Evolutionary conservation across 768 basidiomycete genomes (phyloP), one percentile per base, ranked within the genome.

Genomic region (Cyclocybe cylindracea): DNA sequence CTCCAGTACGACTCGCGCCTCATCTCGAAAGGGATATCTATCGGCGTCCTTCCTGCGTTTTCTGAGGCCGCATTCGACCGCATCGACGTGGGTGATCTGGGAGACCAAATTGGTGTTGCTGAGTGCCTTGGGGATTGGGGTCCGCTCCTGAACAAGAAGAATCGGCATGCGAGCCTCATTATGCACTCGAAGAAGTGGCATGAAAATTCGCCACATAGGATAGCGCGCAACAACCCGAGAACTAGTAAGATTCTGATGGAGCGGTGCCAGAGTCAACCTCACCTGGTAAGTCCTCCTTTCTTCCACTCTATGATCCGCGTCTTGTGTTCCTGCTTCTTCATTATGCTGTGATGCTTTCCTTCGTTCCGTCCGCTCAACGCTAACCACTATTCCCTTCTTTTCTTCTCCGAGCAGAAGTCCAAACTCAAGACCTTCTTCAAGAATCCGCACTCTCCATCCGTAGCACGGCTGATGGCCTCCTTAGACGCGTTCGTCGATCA

Each of bases 401-500:
- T 18, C 32, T 39, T 7, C 43, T 44, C 13, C 31, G 37, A 43
- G 8, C 41, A 71, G 68, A 64, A 63, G 48, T 46, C 56, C 5
- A 59, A 63, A 45, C 57, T 71, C 24, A 60, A 59, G 47, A 59
- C 57, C 14, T 48, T 67, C 6, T 63, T 69, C 39, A 51, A 59
- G 50, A 66, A 61, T 3, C 53, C 62, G 11, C 69, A 69, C 46
- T 70, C 72, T 14, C 70, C 71, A 10, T 63, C 67, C 9, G 52
- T 75, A n/a, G 50, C 66, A 46, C 67, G 69, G 24, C 51, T 73
- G 37, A 60, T 74, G 24, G 63, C 71, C 48, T 73, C 72, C 8
- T 58, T 76, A 18, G 73, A 77, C 44, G 73, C 70, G 6, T 75
- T 74, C 38, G 64, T 73, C 13, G 73, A 75, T 52, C 71, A 74